A percentile compares a stretch with the other conserved stretches of the same genome.
Conservation (phyloP, 306 rosid species). For the Quercus wislizeni region DNA sequence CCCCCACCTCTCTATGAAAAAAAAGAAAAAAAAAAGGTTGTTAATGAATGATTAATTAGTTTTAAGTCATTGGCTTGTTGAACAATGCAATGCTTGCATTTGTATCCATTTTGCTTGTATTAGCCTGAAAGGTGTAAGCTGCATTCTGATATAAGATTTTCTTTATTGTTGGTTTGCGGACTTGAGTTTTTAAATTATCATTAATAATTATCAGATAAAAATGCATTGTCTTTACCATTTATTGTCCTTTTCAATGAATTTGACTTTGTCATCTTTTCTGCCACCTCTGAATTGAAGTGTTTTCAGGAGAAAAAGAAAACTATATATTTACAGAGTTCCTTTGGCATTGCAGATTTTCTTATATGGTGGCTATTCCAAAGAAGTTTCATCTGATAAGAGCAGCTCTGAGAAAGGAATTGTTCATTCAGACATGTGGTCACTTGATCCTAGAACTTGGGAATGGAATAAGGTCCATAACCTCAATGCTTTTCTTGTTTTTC, state of each 20-base stretch:
- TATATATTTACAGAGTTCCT: slow-evolving; percentile 9
- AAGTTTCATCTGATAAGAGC: slow-evolving; percentile 75
- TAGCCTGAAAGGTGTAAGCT: neutral
- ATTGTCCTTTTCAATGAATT: neutral
- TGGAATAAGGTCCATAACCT: slow-evolving; percentile 77
- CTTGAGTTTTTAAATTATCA: neutral
- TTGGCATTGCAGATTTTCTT: slow-evolving; percentile 70
- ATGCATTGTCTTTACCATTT: neutral
- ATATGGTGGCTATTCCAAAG: slow-evolving; percentile 98
- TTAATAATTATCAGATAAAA: neutral
- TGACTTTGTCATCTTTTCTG: neutral
- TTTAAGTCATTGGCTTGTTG: neutral
- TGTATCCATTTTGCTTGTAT: too few relatives aligned
- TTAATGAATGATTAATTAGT: neutral
- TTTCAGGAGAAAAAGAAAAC: neutral
- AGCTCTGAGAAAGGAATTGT: slow-evolving; percentile 82
- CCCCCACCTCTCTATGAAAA: too few relatives aligned
- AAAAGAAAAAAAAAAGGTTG: neutral
- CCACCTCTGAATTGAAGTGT: neutral
- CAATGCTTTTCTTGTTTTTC: neutral
- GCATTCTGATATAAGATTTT: neutral
- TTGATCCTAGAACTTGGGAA: slow-evolving; percentile 99
- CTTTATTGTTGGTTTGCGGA: neutral
- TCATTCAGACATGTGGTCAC: slow-evolving; percentile 93
- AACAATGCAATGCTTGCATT: neutral